A percentile compares a stretch with the other conserved stretches of the same genome.
These are phyloP conservation scores for Heliosperma pusillum DNA, from an alignment of 148 eudicot genomes.

Conservation along the genomic window DNA sequence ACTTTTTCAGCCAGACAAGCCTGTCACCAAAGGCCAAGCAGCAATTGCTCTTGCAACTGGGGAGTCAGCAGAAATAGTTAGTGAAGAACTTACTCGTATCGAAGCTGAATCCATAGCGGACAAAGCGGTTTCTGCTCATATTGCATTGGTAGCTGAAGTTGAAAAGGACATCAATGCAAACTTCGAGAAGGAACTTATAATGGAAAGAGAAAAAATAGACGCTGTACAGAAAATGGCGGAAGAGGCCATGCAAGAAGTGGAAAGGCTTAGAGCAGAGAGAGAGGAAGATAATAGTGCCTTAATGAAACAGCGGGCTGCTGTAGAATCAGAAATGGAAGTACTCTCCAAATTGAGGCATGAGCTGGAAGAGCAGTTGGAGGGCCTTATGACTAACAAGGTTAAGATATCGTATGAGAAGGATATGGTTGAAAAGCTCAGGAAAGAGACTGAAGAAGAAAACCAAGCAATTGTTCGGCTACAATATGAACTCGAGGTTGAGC, in stretches of 20 bases:
- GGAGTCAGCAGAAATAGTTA: slow-evolving; percentile 82
- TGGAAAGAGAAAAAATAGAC: slow-evolving; percentile 73
- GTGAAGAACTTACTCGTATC: slow-evolving; percentile 94
- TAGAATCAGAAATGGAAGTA: slow-evolving; percentile 92
- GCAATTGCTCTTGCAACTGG: slow-evolving; percentile 94
- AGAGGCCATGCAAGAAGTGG: slow-evolving; percentile 69
- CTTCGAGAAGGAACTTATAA: slow-evolving; percentile 68
- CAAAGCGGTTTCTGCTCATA: slow-evolving; percentile 91
- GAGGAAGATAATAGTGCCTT: slow-evolving; percentile 60
- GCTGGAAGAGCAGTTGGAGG: slow-evolving; percentile 82
- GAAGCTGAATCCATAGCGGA: slow-evolving; percentile 97
- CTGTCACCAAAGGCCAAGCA: slow-evolving; percentile 95
- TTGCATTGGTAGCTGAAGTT: slow-evolving; percentile 84
- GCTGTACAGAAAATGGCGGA: slow-evolving; percentile 83
- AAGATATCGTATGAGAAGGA: slow-evolving; percentile 85
- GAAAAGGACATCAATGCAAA: slow-evolving; percentile 82
- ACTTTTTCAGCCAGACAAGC: slow-evolving; percentile 92
- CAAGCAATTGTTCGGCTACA: slow-evolving; percentile 72
- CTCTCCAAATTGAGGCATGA: slow-evolving; percentile 76
- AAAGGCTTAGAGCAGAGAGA: slow-evolving; percentile 59
- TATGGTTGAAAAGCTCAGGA: slow-evolving; percentile 65
- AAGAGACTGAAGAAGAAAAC: slow-evolving; percentile 77
- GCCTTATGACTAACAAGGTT: slow-evolving; percentile 68
- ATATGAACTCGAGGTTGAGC: slow-evolving; percentile 88
- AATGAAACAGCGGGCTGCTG: slow-evolving; percentile 81